Evolutionary conservation across 2,329 filamentous ascomycete species (phyloP), one percentile per base, ranked within the genome.

Genomic region (Talaromyces sp.): DNA sequence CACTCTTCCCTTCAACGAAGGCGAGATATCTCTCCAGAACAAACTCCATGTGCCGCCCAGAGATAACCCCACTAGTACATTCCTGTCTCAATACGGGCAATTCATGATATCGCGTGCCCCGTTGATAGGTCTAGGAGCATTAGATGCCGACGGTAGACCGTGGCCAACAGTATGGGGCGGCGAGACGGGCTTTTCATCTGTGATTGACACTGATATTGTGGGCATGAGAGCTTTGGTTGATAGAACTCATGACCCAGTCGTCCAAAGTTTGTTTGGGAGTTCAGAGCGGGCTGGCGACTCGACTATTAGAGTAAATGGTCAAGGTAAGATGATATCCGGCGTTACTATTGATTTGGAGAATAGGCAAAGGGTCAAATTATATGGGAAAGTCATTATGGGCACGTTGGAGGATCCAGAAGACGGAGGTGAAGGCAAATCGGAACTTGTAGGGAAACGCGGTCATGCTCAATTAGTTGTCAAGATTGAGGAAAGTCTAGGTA

Each of bases 151-250:
- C 19, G 81, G 81, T 2, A 76, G 83, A 19, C 89, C 88, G 1
- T 95, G 90, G 90, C 88, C 87, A 15, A 88, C 88, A 0, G 62
- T 95, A 7, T 88, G 88, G 84, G 89, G 89, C n/a, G 90, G 90
- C 15, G 77, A 86, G 59, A 72, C 81, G 1, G 88, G 88, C 0
- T 89, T 93, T 63, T 83, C 84, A 0, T 77, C 80, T 50, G 80
- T 84, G 0, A 74, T 92, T 0, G 85, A 83, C 1, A 77, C 81
- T 40, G 80, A 77, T 1, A 78, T 89, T 9, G 77, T 95, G 3
- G 88, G 84, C 1, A 75, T 91, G 1, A 79, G 80, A 45, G 82
- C 82, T 4, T 69, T 78, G 0, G 84, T 90, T 2, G 86, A 89
- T 63, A 74, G 75, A 31, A 70, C 66, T 9, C 72, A 84, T 64